Percentiles rank a stretch among this genome's conserved stretches.
These are phyloP conservation scores for Kodamaea plutei DNA, from an alignment of 1,139 yeast species.

Conservation along the genomic window DNA sequence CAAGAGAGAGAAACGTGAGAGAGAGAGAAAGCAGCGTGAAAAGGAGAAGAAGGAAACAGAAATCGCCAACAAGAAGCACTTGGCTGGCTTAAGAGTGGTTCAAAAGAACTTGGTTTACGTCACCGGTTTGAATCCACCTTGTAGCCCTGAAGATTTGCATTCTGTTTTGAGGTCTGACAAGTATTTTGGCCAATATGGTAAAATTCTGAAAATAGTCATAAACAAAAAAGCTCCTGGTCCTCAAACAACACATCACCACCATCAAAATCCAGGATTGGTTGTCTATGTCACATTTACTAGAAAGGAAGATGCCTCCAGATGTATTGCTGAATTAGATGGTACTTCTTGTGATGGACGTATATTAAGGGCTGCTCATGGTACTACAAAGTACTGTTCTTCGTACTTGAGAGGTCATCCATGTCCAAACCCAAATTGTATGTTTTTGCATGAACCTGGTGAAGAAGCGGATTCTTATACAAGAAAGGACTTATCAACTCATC, in stretches of 20 bases:
- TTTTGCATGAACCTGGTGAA: slow-evolving; percentile 98
- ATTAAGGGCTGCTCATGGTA: slow-evolving; percentile 93
- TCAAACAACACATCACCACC: slow-evolving; percentile 29
- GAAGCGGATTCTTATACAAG: slow-evolving; percentile 96
- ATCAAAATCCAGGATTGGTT: slow-evolving; percentile 75
- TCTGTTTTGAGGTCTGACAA: slow-evolving; percentile 81
- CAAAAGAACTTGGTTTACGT: slow-evolving; percentile 97
- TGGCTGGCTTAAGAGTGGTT: slow-evolving; percentile 95
- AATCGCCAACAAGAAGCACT: slow-evolving; percentile 82
- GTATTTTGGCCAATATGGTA: slow-evolving; percentile 97
- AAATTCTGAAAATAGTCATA: slow-evolving; percentile 88
- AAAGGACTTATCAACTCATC: slow-evolving; percentile 84
- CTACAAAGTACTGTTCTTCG: slow-evolving; percentile 95
- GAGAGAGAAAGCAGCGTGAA: slow-evolving; percentile 84
- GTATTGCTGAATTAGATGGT: slow-evolving; percentile 93
- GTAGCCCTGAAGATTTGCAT: slow-evolving; percentile 85
- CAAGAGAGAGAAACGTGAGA: slow-evolving; percentile 75
- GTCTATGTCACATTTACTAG: slow-evolving; percentile 92
- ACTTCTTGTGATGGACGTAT: slow-evolving; percentile 86
- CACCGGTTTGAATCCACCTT: slow-evolving; percentile 90
- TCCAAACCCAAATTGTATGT: slow-evolving; percentile 99
- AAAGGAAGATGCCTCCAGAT: slow-evolving; percentile 91
- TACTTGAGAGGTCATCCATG: slow-evolving; percentile 93
- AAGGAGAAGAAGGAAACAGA: slow-evolving; percentile 91
- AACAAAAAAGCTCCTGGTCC: slow-evolving; percentile 67